Conservation (phyloP, 2,329 filamentous ascomycete species). For the Microsporum audouinii region DNA sequence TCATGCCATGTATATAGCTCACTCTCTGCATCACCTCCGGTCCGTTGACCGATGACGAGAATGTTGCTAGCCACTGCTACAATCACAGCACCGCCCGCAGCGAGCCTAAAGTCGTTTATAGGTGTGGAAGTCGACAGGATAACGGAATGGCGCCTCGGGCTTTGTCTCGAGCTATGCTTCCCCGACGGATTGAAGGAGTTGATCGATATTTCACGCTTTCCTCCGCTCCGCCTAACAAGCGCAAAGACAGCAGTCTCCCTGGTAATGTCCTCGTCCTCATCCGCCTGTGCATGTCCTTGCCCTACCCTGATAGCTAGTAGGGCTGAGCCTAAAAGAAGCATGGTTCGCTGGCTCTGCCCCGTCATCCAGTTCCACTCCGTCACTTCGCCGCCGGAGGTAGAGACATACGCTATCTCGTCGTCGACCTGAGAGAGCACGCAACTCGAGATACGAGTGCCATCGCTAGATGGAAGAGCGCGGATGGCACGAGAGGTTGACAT, state of each 20-base stretch:
- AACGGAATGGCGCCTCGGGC: conserved; percentile 18
- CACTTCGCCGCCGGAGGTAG: conserved; percentile 41
- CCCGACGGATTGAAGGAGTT: conserved; percentile 6
- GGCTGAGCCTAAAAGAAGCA: conserved; percentile 32
- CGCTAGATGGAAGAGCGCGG: conserved; percentile 53
- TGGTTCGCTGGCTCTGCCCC: conserved; percentile 34
- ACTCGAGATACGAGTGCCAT: conserved; percentile 38
- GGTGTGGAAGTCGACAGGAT: conserved; percentile 23
- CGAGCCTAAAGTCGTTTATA: conserved; percentile 23
- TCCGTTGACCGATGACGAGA: conserved; percentile 50
- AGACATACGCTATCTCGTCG: conserved; percentile 43
- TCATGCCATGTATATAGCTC: conserved; percentile 45
- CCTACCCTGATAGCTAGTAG: conserved; percentile 21
- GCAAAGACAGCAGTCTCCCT: conserved; percentile 30
- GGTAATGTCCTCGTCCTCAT: conserved; percentile 15
- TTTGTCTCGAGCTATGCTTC: background rate
- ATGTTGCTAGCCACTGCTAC: conserved; percentile 31
- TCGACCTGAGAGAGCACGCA: conserved; percentile 43
- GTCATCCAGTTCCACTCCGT: conserved; percentile 49
- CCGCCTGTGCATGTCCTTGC: background rate
- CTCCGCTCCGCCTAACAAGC: conserved; percentile 25
- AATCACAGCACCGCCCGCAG: conserved; percentile 24
- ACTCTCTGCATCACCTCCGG: conserved; percentile 16
- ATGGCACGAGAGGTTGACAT: conserved; percentile 69
- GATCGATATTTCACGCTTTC: conserved; percentile 28